Evolutionary conservation across 176 grass and related monocot genomes (phyloP).

Genomic region (Musa schizocarpa): DNA sequence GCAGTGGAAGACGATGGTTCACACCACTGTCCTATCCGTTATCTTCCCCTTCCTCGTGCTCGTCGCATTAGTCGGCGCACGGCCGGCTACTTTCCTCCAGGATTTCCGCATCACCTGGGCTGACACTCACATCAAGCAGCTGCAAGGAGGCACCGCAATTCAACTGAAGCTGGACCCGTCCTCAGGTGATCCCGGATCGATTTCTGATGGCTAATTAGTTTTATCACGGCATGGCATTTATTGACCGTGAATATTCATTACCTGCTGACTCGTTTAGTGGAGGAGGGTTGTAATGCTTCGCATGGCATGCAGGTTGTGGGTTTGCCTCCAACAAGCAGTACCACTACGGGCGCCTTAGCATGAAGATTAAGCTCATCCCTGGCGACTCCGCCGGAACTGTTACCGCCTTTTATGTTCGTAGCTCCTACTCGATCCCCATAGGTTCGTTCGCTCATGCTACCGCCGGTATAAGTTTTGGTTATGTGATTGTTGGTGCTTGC

Average conservation of each 20-base stretch:
- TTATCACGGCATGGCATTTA: too few species aligned
- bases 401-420: background rate
- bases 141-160: background rate
- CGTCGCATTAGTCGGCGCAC: background rate
- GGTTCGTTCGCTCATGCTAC: too few species aligned
- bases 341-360: background rate
- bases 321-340: slow-evolving; percentile 1
- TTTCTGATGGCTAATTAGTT: background rate
- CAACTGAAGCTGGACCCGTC: slow-evolving; percentile 1
- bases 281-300: background rate
- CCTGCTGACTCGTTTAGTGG: too few species aligned
- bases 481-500: background rate
- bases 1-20: too few species aligned
- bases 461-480: too few species aligned
- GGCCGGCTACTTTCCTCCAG: background rate
- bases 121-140: background rate
- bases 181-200: background rate
- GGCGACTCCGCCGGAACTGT: background rate
- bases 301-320: background rate
- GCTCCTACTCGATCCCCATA: background rate
- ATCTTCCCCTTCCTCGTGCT: background rate
- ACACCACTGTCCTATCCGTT: background rate
- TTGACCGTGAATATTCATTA: too few species aligned
- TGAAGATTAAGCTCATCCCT: slow-evolving; percentile 1
- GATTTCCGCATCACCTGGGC: slow-evolving; percentile 5